Evolutionary conservation across 2,329 filamentous ascomycete genomes (phyloP), one percentile per base, ranked within the genome.

Genomic region (Beauveria brongniartii): DNA sequence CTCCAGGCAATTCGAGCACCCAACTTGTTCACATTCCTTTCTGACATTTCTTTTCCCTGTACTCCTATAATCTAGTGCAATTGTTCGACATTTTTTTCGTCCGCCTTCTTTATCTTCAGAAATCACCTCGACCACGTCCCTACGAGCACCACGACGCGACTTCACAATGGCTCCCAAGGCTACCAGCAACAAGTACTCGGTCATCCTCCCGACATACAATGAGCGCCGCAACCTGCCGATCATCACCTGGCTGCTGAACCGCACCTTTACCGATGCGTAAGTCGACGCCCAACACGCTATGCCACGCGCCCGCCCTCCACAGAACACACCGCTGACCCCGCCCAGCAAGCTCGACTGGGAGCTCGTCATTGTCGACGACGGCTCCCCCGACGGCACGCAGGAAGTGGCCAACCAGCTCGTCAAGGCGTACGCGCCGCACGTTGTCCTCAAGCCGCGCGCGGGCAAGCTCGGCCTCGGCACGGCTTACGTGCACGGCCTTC

Each of bases 191-290:
- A 96, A 93, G 78, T 99, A 97, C 83, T 96, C 93, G 67, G 88
- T 99, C 73, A 93, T 99, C 72, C 86, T 99, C 66, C 94, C 94
- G 62, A 99, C 94, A 64, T 99, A 96, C 85, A 97, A 99, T 76
- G 94, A 99, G 84, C 91, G 94, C 73, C 87, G 87, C 75, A 99
- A 99, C 79, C 86, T 99, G 67, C 94, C 94, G 70, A 94, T 99
- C 74, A 91, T 97, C 73, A 85, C 89, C 71, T 97, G 92, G 91
- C 80, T 99, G 75, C 83, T 99, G 67, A 90, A 96, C 79, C 88
- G 87, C 74, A 97, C 88, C 65, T 97, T 97, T 75, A 91, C 87
- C 56, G 86, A 96, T 75, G 82, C 89, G 93, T 97, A 80, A 65
- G 85, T 52, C 48, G 28, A 37, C 53, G 18, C 22, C 8, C 41